Evolutionary conservation across 371 early-diverging fungal species (phyloP), one percentile per base, ranked within the genome.

Genomic region (Haplosporangium sp.): DNA sequence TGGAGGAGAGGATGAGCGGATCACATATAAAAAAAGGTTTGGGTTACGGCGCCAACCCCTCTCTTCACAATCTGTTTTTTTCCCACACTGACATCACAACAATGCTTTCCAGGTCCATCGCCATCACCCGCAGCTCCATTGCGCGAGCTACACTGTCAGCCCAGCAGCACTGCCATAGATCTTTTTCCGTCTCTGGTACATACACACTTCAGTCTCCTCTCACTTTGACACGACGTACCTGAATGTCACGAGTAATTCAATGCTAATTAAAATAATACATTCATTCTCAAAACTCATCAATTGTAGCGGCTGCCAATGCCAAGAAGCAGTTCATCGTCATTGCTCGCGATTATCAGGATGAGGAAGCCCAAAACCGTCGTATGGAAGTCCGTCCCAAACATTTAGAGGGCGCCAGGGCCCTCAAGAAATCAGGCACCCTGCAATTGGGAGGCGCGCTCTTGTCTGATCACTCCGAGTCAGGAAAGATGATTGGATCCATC

Each of bases 401-500:
- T 53, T 55, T 91, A 10, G 71, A 54, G 5, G 69, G 69, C 1
- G 86, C 86, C 9, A 10, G 40, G 13, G 62, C 38, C 21, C 53
- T 67, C n/a, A 81, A 81, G 29, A 64, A 72, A 6, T 38, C 74
- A 2, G 86, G 85, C 1, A 21, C 23, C 0, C 38, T 89, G 5
- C 52, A 83, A 3, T 21, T 69, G 7, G 90, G 90, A 47, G 92
- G 90, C 11, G 89, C 89, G 6, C 63, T 86, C 8, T 67, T 91
- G 43, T 56, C 73, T 1, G 64, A 76, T n/a, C 68, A 73, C 47
- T 57, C 70, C 14, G 64, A 76, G 71, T 59, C 67, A 10, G 83
- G 83, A 29, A 83, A 82, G 43, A 91, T 91, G 91, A 59, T 81
- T 62, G 91, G 91, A 10, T 86, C 86, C 42, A 60, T 83, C 47